A percentile compares a stretch with the other conserved stretches of the same genome.
Conservation (phyloP, 2,329 filamentous ascomycete species). For the Zelopaecilomyces penicillatus region DNA sequence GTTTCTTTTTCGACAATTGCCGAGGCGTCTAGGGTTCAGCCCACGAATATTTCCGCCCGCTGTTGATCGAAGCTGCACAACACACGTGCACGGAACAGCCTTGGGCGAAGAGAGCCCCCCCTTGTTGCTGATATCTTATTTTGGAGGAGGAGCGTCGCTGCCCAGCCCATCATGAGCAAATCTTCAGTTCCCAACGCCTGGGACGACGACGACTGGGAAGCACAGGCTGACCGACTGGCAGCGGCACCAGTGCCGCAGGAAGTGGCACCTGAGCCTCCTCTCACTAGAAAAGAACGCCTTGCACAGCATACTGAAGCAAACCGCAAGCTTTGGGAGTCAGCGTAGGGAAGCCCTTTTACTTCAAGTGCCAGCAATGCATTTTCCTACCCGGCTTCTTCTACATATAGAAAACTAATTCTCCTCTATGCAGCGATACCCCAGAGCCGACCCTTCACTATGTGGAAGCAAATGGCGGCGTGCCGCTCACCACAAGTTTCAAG, state of each 20-base stretch:
- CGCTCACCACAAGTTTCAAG: conserved; percentile 62
- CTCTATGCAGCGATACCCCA: conserved; percentile 54
- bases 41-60: too few relatives aligned
- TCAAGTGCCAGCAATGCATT: background rate
- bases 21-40: too few relatives aligned
- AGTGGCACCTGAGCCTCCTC: conserved; percentile 27
- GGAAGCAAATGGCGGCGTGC: conserved; percentile 53
- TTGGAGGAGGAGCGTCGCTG: too few relatives aligned
- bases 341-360: conserved; percentile 43
- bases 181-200: conserved; percentile 62
- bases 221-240: conserved; percentile 54
- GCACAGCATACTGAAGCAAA: conserved; percentile 78
- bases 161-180: conserved; percentile 35
- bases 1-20: too few relatives aligned
- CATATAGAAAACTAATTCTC: background rate
- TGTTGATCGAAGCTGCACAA: too few relatives aligned
- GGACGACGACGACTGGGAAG: conserved; percentile 88
- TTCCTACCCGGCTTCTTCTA: too few relatives aligned
- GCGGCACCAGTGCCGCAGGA: conserved; percentile 27
- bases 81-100: too few relatives aligned
- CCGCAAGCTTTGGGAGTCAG: conserved; percentile 79
- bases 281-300: conserved; percentile 68
- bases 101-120: too few relatives aligned
- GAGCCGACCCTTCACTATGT: conserved; percentile 64
- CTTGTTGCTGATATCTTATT: too few relatives aligned